Evolutionary conservation across 1,139 yeast species (phyloP).

Genomic region (Blastobotrys persicus): DNA sequence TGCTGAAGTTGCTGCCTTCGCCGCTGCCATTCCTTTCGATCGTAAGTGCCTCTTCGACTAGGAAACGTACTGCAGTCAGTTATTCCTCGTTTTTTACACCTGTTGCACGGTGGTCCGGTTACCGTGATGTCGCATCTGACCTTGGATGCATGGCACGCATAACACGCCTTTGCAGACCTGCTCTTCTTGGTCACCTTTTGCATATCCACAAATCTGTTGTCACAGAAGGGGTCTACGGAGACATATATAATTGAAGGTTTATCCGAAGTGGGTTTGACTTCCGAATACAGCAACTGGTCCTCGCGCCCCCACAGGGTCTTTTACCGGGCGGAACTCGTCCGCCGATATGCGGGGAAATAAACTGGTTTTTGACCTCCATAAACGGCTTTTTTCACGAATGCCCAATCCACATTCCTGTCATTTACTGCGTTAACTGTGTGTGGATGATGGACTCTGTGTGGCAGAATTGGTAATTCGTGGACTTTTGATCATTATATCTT

Average conservation of each 20-base stretch:
- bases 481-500: too few species aligned
- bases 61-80: constrained; percentile 14
- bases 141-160: constrained; percentile 17
- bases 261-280: not conserved
- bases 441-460: too few species aligned
- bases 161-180: constrained; percentile 16
- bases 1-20: not conserved
- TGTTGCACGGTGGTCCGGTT: constrained; percentile 19
- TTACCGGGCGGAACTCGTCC: not conserved
- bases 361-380: too few species aligned
- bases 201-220: not conserved
- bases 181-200: not conserved
- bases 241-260: not conserved
- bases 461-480: too few species aligned
- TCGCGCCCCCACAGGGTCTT: not conserved
- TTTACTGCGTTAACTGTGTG: too few species aligned
- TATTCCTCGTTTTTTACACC: constrained; percentile 15
- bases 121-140: constrained; percentile 19
- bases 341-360: too few species aligned
- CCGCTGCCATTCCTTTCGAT: constrained; percentile 10
- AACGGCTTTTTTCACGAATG: too few species aligned
- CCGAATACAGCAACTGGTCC: not conserved
- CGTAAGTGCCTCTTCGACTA: constrained; percentile 15
- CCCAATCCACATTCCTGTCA: too few species aligned
- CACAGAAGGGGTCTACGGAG: not conserved